Percentiles rank a stretch among this genome's conserved stretches.
These are phyloP conservation scores for Tricladium varicosporioides DNA, from an alignment of 2,329 filamentous ascomycete species.

Conservation along the genomic window DNA sequence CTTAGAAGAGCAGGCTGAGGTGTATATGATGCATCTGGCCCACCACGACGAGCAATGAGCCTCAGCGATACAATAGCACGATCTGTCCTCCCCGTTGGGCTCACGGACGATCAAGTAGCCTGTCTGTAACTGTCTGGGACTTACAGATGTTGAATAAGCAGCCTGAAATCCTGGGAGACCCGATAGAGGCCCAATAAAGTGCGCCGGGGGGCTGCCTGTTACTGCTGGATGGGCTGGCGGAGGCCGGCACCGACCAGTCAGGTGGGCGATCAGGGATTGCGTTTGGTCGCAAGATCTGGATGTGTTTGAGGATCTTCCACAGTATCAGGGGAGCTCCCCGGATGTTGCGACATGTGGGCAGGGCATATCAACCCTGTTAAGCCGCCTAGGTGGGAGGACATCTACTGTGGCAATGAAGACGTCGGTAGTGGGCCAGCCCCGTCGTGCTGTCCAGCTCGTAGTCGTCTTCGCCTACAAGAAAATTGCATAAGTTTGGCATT, in stretches of 20 bases:
- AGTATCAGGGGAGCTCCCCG: constrained; percentile 24
- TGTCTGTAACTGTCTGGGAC: constrained; percentile 27
- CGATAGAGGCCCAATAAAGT: constrained; percentile 14
- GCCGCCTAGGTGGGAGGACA: constrained; percentile 4
- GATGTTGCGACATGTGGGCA: constrained; percentile 25
- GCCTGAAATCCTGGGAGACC: constrained; percentile 20
- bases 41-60: constrained; percentile 5
- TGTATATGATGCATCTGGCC: constrained; percentile 24
- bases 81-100: constrained; percentile 12
- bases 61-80: background rate
- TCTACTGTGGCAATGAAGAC: constrained; percentile 6
- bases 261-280: constrained; percentile 21
- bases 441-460: background rate
- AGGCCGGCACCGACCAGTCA: constrained; percentile 15
- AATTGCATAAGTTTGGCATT: constrained; percentile 4
- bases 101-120: background rate
- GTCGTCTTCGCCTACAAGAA: background rate
- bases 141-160: constrained; percentile 22
- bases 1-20: constrained; percentile 25
- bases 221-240: background rate
- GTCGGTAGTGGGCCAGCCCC: background rate
- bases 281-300: constrained; percentile 31
- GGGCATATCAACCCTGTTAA: constrained; percentile 33
- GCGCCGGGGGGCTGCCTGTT: background rate
- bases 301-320: constrained; percentile 34